Percentiles rank a stretch among this genome's conserved stretches.
These are phyloP conservation scores for Pleurotus sapidus DNA, from an alignment of 768 basidiomycete species.

Conservation along the genomic window DNA sequence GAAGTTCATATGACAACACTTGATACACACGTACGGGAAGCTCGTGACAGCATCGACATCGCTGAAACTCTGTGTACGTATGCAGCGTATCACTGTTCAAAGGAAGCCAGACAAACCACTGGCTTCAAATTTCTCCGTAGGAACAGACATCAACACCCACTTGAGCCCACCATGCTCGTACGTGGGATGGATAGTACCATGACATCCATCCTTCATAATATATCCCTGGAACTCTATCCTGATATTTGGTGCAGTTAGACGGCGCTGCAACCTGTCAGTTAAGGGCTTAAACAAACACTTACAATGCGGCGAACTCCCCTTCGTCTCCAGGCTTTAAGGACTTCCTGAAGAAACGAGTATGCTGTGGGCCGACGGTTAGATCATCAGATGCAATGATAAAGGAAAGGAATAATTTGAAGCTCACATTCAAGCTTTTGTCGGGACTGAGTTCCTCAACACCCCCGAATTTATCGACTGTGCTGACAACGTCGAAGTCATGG, in stretches of 20 bases:
- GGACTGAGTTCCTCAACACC: not conserved
- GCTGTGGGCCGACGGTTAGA: not conserved
- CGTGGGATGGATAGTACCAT: not conserved
- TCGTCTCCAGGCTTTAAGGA: not conserved
- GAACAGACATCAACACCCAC: conserved; percentile 7
- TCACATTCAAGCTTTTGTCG: not conserved
- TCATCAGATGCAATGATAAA: not conserved
- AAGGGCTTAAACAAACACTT: not conserved
- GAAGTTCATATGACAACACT: too few relatives aligned
- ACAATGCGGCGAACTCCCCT: not conserved
- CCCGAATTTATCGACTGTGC: not conserved
- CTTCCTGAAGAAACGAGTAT: conserved; percentile 7
- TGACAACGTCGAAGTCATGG: not conserved
- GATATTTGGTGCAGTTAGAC: not conserved
- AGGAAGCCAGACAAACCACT: not conserved
- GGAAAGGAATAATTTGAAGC: not conserved
- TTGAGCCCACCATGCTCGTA: conserved; percentile 4
- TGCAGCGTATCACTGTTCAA: not conserved
- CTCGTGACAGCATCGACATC: too few relatives aligned
- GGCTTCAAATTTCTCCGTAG: not conserved
- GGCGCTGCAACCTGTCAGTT: too few relatives aligned
- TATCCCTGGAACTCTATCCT: conserved; percentile 1
- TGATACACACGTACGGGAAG: too few relatives aligned
- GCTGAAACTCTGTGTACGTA: too few relatives aligned
- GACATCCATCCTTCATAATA: conserved; percentile 6